A percentile compares a stretch with the other conserved stretches of the same genome.
Evolutionary conservation across 768 basidiomycete genomes (phyloP).

Genomic region (Suillus subluteus): DNA sequence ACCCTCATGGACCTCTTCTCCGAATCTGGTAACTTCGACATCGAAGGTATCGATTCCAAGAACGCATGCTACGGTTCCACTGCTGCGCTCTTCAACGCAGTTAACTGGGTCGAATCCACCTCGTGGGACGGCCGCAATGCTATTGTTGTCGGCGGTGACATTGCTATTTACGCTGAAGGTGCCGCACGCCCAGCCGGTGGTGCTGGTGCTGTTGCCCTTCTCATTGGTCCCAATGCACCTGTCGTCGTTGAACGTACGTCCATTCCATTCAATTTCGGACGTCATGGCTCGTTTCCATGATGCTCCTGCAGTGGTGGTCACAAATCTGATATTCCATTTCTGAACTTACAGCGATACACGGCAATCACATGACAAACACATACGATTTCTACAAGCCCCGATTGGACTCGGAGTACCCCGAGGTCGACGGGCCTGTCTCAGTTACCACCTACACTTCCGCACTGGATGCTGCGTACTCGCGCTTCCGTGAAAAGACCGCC

Average conservation of each 20-base stretch:
- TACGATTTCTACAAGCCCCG: constrained; percentile 99
- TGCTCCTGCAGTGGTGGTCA: constrained; percentile 9
- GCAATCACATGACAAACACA: constrained; percentile 95
- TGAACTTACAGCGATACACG: constrained; percentile 77
- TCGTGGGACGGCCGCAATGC: constrained; percentile 99
- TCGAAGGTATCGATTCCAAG: constrained; percentile 99
- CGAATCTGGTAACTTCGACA: constrained; percentile 90
- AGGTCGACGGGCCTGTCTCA: constrained; percentile 96
- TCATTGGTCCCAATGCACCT: constrained; percentile 96
- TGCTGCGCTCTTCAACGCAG: constrained; percentile 96
- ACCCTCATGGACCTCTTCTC: constrained; percentile 98
- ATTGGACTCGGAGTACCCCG: constrained; percentile 92
- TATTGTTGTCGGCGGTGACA: constrained; percentile 95
- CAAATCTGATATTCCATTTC: constrained; percentile 9
- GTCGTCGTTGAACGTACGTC: constrained; percentile 91
- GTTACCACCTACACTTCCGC: constrained; percentile 95
- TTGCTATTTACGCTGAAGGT: constrained; percentile 97
- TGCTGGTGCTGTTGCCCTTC: constrained; percentile 92
- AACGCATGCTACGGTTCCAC: constrained; percentile 99
- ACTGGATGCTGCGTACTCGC: constrained; percentile 85
- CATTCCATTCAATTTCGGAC: constrained; percentile 42
- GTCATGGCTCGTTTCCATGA: constrained; percentile 33
- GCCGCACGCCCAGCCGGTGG: constrained; percentile 94
- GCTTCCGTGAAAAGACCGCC: constrained; percentile 81
- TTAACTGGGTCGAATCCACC: constrained; percentile 97